phyloP scores from a whole-genome alignment of 306 rosid species.

The Carpinus viminea region DNA sequence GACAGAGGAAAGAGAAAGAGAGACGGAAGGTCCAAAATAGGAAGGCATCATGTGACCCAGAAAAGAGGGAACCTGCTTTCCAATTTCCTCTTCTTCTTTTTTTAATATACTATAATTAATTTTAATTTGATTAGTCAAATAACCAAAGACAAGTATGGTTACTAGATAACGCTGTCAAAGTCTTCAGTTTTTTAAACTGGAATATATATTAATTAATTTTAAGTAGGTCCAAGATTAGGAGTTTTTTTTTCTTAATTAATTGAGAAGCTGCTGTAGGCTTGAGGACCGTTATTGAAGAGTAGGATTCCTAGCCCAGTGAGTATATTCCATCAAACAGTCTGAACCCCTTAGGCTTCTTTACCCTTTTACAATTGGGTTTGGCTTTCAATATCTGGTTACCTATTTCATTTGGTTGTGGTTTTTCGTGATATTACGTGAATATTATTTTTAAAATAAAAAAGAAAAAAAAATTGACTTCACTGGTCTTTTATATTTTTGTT shows the following conservation, averaged over 20 bases:
- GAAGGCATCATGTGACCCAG: constrained; percentile 53
- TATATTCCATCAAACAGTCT: neutral
- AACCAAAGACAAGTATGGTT: neutral
- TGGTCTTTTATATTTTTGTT: too few relatives aligned
- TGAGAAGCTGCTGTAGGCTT: neutral
- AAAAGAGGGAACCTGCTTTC: constrained; percentile 45
- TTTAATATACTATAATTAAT: neutral
- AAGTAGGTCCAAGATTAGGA: neutral
- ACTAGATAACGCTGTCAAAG: neutral
- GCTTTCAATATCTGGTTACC: neutral
- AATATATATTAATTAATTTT: neutral
- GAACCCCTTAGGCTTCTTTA: neutral
- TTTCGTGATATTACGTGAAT: too few relatives aligned
- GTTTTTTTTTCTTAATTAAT: neutral
- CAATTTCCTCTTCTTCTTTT: constrained; percentile 25
- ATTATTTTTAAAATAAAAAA: too few relatives aligned
- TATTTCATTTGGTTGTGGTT: neutral
- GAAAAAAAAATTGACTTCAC: too few relatives aligned
- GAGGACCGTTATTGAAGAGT: neutral
- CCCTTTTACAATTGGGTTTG: neutral
- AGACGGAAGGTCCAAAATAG: constrained; percentile 35
- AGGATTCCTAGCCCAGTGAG: neutral
- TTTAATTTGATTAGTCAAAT: neutral
- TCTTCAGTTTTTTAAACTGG: neutral
- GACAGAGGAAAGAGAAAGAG: constrained; percentile 14